Conservation (phyloP, 768 basidiomycete species). For the Panellus pusillus region DNA sequence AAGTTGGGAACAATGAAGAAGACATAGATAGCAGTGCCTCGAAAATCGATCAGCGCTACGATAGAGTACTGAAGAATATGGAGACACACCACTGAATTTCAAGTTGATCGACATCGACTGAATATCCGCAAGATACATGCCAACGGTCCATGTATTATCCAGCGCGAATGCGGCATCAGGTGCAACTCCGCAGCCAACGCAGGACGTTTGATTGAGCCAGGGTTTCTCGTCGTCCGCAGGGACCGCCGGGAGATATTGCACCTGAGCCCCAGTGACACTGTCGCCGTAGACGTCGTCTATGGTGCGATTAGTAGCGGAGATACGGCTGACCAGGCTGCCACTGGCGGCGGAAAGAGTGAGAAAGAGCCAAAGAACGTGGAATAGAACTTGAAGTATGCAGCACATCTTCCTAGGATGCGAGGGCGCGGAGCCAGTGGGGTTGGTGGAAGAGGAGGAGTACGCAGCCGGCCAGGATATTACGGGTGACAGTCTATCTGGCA, state of each 20-base stretch:
- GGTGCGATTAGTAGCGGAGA: slow-evolving; percentile 16
- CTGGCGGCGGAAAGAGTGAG: background rate
- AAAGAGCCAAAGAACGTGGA: slow-evolving; percentile 11
- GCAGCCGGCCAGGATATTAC: background rate
- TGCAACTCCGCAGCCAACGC: slow-evolving; percentile 11
- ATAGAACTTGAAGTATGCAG: slow-evolving; percentile 1
- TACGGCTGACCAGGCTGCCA: background rate
- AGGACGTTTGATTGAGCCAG: slow-evolving; percentile 18
- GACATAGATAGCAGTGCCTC: slow-evolving; percentile 23
- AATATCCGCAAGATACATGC: slow-evolving; percentile 11
- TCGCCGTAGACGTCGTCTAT: slow-evolving; percentile 25
- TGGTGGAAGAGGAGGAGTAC: background rate
- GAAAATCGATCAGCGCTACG: background rate
- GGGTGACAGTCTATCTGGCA: slow-evolving; percentile 14
- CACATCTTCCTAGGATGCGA: slow-evolving; percentile 13
- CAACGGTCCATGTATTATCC: slow-evolving; percentile 21
- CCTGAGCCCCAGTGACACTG: slow-evolving; percentile 11
- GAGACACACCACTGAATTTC: slow-evolving; percentile 18
- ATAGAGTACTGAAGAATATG: background rate
- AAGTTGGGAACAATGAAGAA: slow-evolving; percentile 24
- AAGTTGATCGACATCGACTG: slow-evolving; percentile 13
- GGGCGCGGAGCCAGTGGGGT: slow-evolving; percentile 1
- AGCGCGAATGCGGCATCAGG: slow-evolving; percentile 6
- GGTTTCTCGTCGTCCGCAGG: background rate
- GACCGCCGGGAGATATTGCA: slow-evolving; percentile 16